Conservation (phyloP, 1,139 yeast genomes). For the Komagataea norvegica region DNA sequence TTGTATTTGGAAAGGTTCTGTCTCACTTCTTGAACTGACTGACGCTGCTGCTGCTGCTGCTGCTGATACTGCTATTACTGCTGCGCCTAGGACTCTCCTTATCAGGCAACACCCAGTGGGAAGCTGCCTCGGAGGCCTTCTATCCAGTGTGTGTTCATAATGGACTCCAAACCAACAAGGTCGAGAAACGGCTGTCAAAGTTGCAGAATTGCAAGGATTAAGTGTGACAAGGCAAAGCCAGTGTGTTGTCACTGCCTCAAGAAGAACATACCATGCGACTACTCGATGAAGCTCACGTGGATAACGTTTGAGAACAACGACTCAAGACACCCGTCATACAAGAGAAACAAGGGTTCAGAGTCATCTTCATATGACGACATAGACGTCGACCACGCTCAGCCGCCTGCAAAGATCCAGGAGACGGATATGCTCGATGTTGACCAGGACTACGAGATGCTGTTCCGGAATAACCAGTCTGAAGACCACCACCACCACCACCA, state of each 20-base stretch:
- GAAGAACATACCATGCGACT: conserved; percentile 9
- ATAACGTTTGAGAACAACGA: conserved; percentile 9
- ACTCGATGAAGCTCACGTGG: conserved; percentile 12
- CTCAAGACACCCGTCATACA: conserved; percentile 14
- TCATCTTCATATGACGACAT: background rate
- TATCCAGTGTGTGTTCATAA: too few relatives aligned
- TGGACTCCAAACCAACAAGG: conserved; percentile 8
- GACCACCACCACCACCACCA: background rate
- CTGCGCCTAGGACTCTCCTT: too few relatives aligned
- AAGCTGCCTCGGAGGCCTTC: too few relatives aligned
- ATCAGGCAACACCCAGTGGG: too few relatives aligned
- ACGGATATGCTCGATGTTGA: conserved; percentile 3
- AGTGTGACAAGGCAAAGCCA: conserved; percentile 15
- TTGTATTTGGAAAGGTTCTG: too few relatives aligned
- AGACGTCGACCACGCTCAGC: background rate
- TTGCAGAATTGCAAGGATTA: conserved; percentile 11
- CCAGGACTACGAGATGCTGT: background rate
- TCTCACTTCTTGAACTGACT: too few relatives aligned
- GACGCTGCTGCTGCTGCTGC: too few relatives aligned
- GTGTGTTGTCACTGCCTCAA: conserved; percentile 10
- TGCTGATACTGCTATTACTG: too few relatives aligned
- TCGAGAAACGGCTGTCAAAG: conserved; percentile 15
- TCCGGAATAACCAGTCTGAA: background rate
- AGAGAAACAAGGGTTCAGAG: too few relatives aligned
- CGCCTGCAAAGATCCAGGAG: background rate